Evolutionary conservation across 129 eudicot genomes (phyloP).

Genomic region (Artemisia tridentata): DNA sequence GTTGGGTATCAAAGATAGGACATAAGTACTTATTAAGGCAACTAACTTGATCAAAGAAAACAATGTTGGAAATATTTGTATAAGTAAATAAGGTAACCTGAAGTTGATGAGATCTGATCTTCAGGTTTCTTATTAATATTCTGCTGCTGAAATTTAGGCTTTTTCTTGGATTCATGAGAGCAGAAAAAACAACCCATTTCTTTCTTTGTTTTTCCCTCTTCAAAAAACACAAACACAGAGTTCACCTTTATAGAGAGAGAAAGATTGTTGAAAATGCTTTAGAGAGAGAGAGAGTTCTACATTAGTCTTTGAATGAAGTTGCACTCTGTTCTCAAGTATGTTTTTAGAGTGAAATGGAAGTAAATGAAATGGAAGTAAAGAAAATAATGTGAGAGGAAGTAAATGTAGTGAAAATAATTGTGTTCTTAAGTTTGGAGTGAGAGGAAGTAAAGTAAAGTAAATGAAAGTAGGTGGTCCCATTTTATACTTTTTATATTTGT

Average conservation of each 20-base stretch:
- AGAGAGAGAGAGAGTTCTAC: conserved; percentile 26
- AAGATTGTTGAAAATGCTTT: conserved; percentile 26
- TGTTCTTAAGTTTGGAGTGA: too few species aligned
- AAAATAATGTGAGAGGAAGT: too few species aligned
- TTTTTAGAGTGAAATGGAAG: too few species aligned
- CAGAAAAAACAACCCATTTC: conserved; percentile 72
- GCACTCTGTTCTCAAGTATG: too few species aligned
- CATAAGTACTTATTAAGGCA: neutral
- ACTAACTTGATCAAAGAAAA: conserved; percentile 16
- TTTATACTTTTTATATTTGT: too few species aligned
- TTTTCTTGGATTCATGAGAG: conserved; percentile 61
- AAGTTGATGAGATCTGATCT: conserved; percentile 79
- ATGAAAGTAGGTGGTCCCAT: too few species aligned
- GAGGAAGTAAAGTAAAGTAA: too few species aligned
- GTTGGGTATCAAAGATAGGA: conserved; percentile 1
- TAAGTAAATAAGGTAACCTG: conserved; percentile 38
- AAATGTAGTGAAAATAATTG: too few species aligned
- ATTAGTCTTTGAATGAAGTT: conserved; percentile 24
- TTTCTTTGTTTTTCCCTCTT: conserved; percentile 23
- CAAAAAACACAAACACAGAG: conserved; percentile 27
- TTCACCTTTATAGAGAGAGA: conserved; percentile 37
- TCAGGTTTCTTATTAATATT: conserved; percentile 36
- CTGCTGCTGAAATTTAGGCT: conserved; percentile 36
- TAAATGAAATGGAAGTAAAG: too few species aligned
- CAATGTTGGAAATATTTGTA: conserved; percentile 28